phyloP scores from a whole-genome alignment of 257 asterid genomes.

The Plantago major region DNA sequence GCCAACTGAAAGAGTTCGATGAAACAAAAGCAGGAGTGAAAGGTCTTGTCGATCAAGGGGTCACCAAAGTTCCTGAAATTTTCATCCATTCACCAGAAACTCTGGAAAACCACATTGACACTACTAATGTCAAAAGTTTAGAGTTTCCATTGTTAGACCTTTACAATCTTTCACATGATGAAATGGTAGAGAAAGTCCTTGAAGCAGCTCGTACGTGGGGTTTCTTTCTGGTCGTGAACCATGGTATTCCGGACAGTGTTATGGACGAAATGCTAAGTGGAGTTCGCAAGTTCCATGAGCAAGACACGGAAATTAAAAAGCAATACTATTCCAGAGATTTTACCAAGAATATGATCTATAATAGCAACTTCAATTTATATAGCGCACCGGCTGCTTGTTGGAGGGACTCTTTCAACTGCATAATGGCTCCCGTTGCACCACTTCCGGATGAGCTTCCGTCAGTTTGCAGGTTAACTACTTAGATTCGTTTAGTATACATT shows the following conservation, averaged over 20 bases:
- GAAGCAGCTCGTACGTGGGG: constrained; percentile 47
- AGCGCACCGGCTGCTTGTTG: constrained; percentile 38
- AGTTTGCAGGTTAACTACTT: constrained; percentile 35
- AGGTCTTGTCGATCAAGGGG: constrained; percentile 51
- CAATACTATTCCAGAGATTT: constrained; percentile 49
- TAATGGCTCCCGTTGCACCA: constrained; percentile 50
- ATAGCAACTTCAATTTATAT: constrained; percentile 52
- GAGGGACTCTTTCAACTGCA: constrained; percentile 49
- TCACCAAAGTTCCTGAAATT: constrained; percentile 36
- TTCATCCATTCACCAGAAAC: constrained; percentile 30
- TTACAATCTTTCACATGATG: constrained; percentile 12
- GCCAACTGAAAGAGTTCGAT: constrained; percentile 46
- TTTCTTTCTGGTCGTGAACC: constrained; percentile 59
- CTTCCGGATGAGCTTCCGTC: constrained; percentile 40
- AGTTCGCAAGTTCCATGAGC: constrained; percentile 44
- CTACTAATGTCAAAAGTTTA: constrained; percentile 4
- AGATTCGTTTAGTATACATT: background rate
- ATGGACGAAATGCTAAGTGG: constrained; percentile 54
- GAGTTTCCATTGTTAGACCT: constrained; percentile 54
- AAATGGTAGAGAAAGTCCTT: constrained; percentile 29
- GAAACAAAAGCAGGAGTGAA: constrained; percentile 55
- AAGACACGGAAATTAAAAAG: constrained; percentile 44
- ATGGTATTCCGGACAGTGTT: constrained; percentile 42
- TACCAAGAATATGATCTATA: constrained; percentile 33
- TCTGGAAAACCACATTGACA: background rate